These are phyloP conservation scores for Fragilaria crotonensis DNA, from an alignment of 108 stramenopile genomes.

Conservation along the genomic window DNA sequence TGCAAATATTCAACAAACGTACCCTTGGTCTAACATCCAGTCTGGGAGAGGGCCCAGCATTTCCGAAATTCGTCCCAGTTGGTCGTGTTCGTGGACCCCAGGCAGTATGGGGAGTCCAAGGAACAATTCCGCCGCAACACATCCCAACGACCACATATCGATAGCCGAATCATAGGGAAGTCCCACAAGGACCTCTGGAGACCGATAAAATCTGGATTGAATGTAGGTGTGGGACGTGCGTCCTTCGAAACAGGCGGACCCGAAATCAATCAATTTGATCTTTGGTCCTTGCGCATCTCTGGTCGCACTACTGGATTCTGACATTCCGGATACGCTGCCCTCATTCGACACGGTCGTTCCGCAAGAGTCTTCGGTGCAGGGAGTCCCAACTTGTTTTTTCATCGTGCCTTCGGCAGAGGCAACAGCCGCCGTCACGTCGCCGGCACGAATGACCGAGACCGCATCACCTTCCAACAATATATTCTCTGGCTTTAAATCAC, in stretches of 20 bases:
- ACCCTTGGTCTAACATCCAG: constrained; percentile 82
- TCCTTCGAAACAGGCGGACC: constrained; percentile 91
- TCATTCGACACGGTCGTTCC: neutral
- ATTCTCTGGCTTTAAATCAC: constrained; percentile 99
- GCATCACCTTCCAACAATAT: constrained; percentile 74
- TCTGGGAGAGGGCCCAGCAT: constrained; percentile 87
- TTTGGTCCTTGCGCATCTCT: constrained; percentile 24
- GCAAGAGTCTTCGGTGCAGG: neutral
- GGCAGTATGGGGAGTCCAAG: constrained; percentile 94
- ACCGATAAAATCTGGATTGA: constrained; percentile 97
- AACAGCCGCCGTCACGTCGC: constrained; percentile 10
- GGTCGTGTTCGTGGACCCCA: constrained; percentile 93
- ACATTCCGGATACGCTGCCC: neutral
- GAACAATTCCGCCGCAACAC: constrained; percentile 94
- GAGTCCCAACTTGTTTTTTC: constrained; percentile 6
- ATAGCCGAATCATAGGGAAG: constrained; percentile 92
- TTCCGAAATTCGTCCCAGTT: constrained; percentile 88
- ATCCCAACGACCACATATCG: constrained; percentile 97
- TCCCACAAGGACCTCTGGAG: constrained; percentile 93
- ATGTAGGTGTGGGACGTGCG: constrained; percentile 91
- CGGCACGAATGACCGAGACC: constrained; percentile 27
- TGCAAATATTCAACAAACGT: neutral
- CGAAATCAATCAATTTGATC: constrained; percentile 97
- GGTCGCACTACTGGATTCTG: too few species aligned
- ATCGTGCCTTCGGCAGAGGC: neutral